Conservation (phyloP, 768 basidiomycete species). For the Russula foetens region DNA sequence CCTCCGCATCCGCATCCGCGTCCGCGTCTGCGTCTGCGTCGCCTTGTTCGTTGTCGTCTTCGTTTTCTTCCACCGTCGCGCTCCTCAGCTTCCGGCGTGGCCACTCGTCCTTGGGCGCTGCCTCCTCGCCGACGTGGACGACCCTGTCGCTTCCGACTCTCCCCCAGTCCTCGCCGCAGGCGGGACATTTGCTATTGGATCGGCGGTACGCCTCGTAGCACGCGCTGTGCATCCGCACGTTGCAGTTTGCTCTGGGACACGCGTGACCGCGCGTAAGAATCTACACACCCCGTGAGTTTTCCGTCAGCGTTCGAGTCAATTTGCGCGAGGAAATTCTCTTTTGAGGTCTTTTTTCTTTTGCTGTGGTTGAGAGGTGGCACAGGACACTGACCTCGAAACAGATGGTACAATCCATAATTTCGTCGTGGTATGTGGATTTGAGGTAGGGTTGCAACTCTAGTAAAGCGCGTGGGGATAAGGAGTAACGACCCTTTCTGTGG, state of each 20-base stretch:
- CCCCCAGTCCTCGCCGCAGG: constrained; percentile 56
- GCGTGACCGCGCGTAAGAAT: constrained; percentile 60
- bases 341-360: no score
- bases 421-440: constrained; percentile 62
- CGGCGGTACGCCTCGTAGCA: constrained; percentile 50
- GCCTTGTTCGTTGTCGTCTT: constrained; percentile 50
- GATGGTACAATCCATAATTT: constrained; percentile 61
- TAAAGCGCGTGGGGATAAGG: constrained; percentile 65
- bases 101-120: constrained; percentile 16
- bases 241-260: constrained; percentile 56
- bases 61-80: constrained; percentile 39
- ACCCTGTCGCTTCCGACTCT: constrained; percentile 39
- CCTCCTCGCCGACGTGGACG: constrained; percentile 53
- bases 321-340: no score
- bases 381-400: constrained; percentile 54
- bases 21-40: constrained; percentile 34
- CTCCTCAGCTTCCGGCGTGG: constrained; percentile 16
- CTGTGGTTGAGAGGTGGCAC: no score
- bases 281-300: constrained; percentile 31
- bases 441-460: constrained; percentile 71
- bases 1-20: no score
- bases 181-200: constrained; percentile 41
- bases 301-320: no score
- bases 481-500: constrained; percentile 52
- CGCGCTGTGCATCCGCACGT: constrained; percentile 52